phyloP scores from a whole-genome alignment of 495 filamentous ascomycete species.

The Bryoglossum gracile region DNA sequence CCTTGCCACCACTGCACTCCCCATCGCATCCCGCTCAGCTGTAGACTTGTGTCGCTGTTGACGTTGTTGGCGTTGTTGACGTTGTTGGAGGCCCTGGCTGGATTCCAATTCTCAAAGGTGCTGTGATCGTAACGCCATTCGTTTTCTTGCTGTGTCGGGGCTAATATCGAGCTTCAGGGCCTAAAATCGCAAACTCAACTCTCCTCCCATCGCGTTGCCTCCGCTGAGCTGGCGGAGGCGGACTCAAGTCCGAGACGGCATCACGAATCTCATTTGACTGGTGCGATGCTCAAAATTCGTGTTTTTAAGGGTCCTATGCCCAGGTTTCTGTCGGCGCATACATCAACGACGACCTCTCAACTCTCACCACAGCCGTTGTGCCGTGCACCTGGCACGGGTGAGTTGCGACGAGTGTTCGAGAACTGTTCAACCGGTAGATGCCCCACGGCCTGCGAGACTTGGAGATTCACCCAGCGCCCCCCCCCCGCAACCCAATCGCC shows the following conservation, averaged over 20 bases:
- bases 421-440: not conserved
- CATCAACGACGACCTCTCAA: not conserved
- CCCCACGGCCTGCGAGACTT: not conserved
- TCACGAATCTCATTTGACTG: not conserved
- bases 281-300: conserved; percentile 5
- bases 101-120: not conserved
- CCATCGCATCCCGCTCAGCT: too few species aligned
- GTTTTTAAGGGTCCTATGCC: conserved; percentile 3
- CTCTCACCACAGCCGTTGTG: not conserved
- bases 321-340: not conserved
- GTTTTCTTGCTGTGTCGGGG: not conserved
- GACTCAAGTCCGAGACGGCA: conserved; percentile 2
- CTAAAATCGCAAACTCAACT: not conserved
- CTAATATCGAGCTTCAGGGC: not conserved
- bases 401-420: not conserved
- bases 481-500: not conserved
- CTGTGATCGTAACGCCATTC: not conserved
- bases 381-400: conserved; percentile 1
- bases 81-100: not conserved
- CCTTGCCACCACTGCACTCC: too few species aligned
- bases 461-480: not conserved
- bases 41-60: not conserved
- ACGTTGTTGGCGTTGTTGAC: not conserved
- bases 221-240: conserved; percentile 9
- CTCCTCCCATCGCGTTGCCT: not conserved